A percentile compares a stretch with the other conserved stretches of the same genome.
Conservation (phyloP, 345 rosid species). For the Bruguiera sexangula region DNA sequence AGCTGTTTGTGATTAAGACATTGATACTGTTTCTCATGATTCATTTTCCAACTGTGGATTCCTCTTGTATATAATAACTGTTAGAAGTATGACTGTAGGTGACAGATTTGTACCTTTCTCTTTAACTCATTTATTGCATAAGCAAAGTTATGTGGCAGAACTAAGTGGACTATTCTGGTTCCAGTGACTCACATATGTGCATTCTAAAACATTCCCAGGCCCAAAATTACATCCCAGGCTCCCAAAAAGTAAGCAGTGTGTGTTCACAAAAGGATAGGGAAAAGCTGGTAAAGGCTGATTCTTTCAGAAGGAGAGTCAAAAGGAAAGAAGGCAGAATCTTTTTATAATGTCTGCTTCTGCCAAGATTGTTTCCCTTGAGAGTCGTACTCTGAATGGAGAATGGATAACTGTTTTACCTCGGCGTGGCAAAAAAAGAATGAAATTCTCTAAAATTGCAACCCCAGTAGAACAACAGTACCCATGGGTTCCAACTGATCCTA, state of each 20-base stretch:
- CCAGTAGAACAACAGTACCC: slow-evolving; percentile 33
- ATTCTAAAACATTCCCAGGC: neutral
- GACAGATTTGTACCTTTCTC: neutral
- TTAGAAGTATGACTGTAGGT: neutral
- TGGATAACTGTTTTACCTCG: slow-evolving; percentile 77
- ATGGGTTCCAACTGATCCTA: slow-evolving; percentile 57
- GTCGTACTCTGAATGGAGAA: slow-evolving; percentile 38
- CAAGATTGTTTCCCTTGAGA: slow-evolving; percentile 30
- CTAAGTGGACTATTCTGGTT: neutral
- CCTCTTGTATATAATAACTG: no score
- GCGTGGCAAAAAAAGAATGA: slow-evolving; percentile 43
- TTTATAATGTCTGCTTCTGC: slow-evolving; percentile 43
- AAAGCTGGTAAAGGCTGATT: neutral
- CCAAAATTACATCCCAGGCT: neutral
- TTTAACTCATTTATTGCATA: neutral
- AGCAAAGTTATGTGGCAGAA: neutral
- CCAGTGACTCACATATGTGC: neutral
- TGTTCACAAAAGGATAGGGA: neutral
- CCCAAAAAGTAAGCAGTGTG: neutral
- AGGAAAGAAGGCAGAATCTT: neutral
- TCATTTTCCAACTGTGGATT: no score
- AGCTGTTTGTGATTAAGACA: no score
- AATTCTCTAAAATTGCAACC: slow-evolving; percentile 16
- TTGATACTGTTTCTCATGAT: no score
- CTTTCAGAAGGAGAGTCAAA: neutral